Evolutionary conservation across 1,284 basidiomycete genomes (phyloP).

Genomic region (Irpex lacteus): DNA sequence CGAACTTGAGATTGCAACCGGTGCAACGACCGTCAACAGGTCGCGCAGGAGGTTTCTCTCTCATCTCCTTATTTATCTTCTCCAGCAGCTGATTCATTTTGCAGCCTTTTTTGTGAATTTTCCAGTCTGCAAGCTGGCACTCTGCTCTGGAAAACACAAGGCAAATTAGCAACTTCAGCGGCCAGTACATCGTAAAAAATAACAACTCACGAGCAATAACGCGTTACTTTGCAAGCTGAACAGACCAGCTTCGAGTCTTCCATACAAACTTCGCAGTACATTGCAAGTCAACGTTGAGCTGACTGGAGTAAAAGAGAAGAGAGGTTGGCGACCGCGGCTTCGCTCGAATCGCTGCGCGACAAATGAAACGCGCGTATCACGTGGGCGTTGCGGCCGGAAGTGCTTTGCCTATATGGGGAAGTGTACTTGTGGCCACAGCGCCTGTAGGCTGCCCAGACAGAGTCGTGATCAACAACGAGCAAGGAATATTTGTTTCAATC

Average conservation of each 20-base stretch:
- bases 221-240: slow-evolving; percentile 19
- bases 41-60: slow-evolving; percentile 20
- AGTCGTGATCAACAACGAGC: no score
- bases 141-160: slow-evolving; percentile 11
- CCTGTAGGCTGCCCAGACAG: no score
- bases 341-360: neutral
- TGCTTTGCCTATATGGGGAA: no score
- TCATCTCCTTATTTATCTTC: slow-evolving; percentile 22
- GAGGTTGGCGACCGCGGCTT: neutral
- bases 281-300: neutral
- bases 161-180: neutral
- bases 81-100: slow-evolving; percentile 31
- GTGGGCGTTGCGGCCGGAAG: neutral
- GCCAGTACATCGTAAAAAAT: neutral
- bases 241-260: slow-evolving; percentile 15
- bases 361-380: neutral
- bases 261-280: slow-evolving; percentile 15
- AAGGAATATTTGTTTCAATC: no score
- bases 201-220: slow-evolving; percentile 23
- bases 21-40: slow-evolving; percentile 34
- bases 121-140: slow-evolving; percentile 32
- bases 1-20: slow-evolving; percentile 31
- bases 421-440: no score
- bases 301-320: neutral
- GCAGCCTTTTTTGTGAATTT: slow-evolving; percentile 34